These are phyloP conservation scores for Aspergillus saccharolyticus DNA, from an alignment of 495 filamentous ascomycete genomes.

Conservation along the genomic window DNA sequence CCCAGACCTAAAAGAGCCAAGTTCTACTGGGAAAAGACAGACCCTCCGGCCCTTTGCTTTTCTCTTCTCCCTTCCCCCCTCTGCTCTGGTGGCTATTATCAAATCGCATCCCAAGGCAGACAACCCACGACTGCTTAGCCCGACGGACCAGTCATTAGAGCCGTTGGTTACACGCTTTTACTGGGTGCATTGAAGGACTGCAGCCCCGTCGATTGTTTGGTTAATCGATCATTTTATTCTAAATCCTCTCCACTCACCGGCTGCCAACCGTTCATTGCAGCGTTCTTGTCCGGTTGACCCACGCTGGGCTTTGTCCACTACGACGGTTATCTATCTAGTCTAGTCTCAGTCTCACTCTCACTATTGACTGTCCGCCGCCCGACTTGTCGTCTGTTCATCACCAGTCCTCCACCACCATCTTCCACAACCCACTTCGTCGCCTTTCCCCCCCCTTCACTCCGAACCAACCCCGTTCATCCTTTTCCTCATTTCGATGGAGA, in stretches of 20 bases:
- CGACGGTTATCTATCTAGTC: neutral
- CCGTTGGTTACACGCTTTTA: constrained; percentile 17
- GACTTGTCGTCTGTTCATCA: constrained; percentile 7
- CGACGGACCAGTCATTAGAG: constrained; percentile 6
- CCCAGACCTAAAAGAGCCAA: neutral
- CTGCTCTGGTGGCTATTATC: neutral
- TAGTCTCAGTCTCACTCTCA: neutral
- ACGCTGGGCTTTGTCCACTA: constrained; percentile 7
- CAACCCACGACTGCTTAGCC: neutral
- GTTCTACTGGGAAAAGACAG: neutral
- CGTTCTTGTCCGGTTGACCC: constrained; percentile 13
- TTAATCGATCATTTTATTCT: constrained; percentile 5
- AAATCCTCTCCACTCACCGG: constrained; percentile 22
- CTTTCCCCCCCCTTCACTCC: constrained; percentile 7
- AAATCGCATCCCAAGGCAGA: neutral
- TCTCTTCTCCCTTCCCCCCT: neutral
- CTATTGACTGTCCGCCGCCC: neutral
- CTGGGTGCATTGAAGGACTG: constrained; percentile 14
- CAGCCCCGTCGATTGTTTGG: constrained; percentile 13
- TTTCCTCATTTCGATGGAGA: constrained; percentile 26
- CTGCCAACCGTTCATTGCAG: constrained; percentile 22
- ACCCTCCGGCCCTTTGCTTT: neutral
- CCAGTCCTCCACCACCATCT: constrained; percentile 1
- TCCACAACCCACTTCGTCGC: constrained; percentile 14
- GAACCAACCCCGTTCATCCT: constrained; percentile 9